Evolutionary conservation across 768 basidiomycete species (phyloP), one percentile per base, ranked within the genome.

Genomic region (Stropharia rugosoannulata): DNA sequence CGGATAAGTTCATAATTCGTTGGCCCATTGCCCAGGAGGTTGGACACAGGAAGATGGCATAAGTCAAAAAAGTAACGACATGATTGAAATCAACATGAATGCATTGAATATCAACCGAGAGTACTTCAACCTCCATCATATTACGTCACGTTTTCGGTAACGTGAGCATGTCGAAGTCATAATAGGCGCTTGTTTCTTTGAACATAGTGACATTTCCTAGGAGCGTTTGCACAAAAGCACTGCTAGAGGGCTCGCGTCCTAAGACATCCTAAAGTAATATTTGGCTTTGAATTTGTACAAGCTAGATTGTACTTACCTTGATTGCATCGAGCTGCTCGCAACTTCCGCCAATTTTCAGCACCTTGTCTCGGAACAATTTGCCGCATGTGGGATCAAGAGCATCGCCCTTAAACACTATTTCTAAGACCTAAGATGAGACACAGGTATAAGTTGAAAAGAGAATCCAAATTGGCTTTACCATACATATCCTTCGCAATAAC

Each of bases 241-340:
- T 83, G 56, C 82, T 85, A 61, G 86, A 87, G 19, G 90, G 88
- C 44, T 78, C 75, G 16, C 90, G 80, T 5, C 90, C 90, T 47
- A 93, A 78, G 80, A 93, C 92, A 60, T 85, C 84, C 89, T 90
- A 56, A 13, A 43, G 5, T 43, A 16, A 49, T 18, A 38, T 44
- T n/a, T 38, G 19, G 16, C 55, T 45, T 39, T 57, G 39, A 49
- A 39, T 36, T 36, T 29, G 35, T n/a, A 22, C 36, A 6, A 16
- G 38, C 18, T 18, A 37, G 35, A 42, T 13, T 42, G 51, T 18
- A 47, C 71, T 29, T 59, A 86, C 90, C 78, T 87, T 79, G 54
- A 95, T 78, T 15, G 87, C 87, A 44, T 90, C 86, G 53, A 84
- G 70, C 62, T 93, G 92, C 58, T 95, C 91, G 10, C 87, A 81